Conservation (phyloP, 2,329 filamentous ascomycete species). For the Ceratocystiopsis brevicomis region DNA sequence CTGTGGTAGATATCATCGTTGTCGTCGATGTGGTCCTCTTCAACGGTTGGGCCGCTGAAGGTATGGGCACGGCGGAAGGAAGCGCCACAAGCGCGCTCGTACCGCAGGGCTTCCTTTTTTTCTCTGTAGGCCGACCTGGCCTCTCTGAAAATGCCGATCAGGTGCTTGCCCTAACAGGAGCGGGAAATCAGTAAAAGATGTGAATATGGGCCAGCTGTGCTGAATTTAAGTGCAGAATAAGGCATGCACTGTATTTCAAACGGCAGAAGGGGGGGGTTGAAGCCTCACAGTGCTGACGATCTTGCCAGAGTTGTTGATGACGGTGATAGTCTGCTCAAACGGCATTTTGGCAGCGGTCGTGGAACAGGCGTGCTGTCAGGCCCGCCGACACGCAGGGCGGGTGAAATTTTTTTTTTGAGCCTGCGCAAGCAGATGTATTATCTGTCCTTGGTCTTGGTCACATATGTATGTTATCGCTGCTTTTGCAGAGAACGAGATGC, state of each 20-base stretch:
- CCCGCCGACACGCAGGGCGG: too few relatives aligned
- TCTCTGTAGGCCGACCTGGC: constrained; percentile 76
- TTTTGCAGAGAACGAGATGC: too few relatives aligned
- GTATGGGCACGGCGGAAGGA: constrained; percentile 39
- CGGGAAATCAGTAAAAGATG: not conserved
- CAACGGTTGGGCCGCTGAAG: constrained; percentile 19
- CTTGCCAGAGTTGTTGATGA: constrained; percentile 81
- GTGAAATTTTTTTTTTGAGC: too few relatives aligned
- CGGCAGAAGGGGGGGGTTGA: not conserved
- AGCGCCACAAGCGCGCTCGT: constrained; percentile 27
- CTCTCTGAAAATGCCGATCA: constrained; percentile 81
- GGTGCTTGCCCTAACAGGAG: constrained; percentile 55
- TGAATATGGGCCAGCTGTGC: too few relatives aligned
- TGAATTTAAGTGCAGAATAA: too few relatives aligned
- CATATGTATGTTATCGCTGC: too few relatives aligned
- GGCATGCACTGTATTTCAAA: too few relatives aligned
- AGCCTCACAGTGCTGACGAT: constrained; percentile 66
- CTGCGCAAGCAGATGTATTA: too few relatives aligned
- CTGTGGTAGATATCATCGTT: constrained; percentile 10
- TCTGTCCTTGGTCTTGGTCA: too few relatives aligned
- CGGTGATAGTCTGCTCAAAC: constrained; percentile 57
- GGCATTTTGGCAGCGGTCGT: constrained; percentile 16
- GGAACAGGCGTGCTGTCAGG: too few relatives aligned
- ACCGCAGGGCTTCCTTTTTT: constrained; percentile 64
- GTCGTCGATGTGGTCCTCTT: constrained; percentile 11